Evolutionary conservation across 139 green algal genomes (phyloP), one percentile per base, ranked within the genome.

Genomic region (Coelastrella sp.): DNA sequence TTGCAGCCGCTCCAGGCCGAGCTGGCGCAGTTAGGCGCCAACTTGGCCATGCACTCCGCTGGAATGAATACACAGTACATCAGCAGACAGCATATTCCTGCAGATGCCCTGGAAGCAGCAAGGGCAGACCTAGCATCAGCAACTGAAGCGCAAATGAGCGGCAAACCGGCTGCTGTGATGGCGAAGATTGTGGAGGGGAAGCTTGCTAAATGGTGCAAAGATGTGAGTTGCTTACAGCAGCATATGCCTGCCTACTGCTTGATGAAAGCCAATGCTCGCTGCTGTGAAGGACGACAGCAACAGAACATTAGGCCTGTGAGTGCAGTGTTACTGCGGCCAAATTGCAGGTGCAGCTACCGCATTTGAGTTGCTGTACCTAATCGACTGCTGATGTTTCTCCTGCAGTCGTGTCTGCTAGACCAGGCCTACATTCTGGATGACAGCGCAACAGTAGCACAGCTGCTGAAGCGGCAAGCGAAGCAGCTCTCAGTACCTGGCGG

Each of bases 381-480:
- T 47, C 32, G 32, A 47, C 90, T 88, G 92, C 94, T 89, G 23
- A 14, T 79, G 76, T 61, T 7, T 65, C 94, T 93, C 74, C 85
- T 93, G 71, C 93, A 97, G 60, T 80, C 87, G 56, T 98, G 96
- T 88, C 82, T 99, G 65, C 83, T 97, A 82, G 95, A 97, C 89
- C 97, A 99, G 89, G 81, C 81, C 5, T 98, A 94, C 90, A 83
- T 99, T 4, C 91, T 98, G 93, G 97, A 99, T 19, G 92, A 96
- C 83, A 74, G 64, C 3, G 54, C 91, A 32, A 95, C 87, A 7
- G 93, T 97, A 4, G 14, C 81, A n/a, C 23, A 91, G 86, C 23
- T 93, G 73, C 32, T 96, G 73, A 60, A 89, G 80, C 58, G 86
- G 84, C 64, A 86, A 78, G 89, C 75, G 85, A 22, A 32, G 73